Base-by-base conservation (phyloP, 768 basidiomycete genomes). In the Leucogyrophana mollusca region DNA sequence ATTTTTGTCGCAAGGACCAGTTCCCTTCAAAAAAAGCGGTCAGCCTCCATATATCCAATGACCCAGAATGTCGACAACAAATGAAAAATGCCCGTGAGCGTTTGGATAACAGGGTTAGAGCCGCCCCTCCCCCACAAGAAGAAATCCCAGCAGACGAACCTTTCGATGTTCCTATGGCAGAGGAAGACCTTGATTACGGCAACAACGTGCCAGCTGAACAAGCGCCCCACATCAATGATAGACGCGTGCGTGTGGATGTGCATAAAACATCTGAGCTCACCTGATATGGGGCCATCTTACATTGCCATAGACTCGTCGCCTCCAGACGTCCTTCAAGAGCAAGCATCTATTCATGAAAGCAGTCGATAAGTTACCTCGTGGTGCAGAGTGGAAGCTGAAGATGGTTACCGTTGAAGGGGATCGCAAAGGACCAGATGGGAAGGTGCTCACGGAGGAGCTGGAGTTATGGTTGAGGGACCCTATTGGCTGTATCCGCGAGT, bases 391-490 rank as follows among this genome's bases (percentile, higher is more conserved):
- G 56, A 40, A 38, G 5, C 50, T 45, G 16, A 48, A 54, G 33
- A 35, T 37, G 14, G 37, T 58, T n/a, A 50, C 7, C 2, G 39
- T 49, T 0, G 43, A 23, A 21, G 54, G 56, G 1, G 47, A 56
- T 21, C 18, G 23, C 33, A 3, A 25, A 9, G 48, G 40, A 18
- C 41, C 47, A 20, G 44, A 61, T 35, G 52, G 49, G 3, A 32
- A 55, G 18, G 13, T 6, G 7, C 18, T 22, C 16, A 39, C 11
- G 0, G 55, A 59, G 34, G 40, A 48, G 2, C 8, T 64, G 2
- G 58, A 64, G 40, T 30, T 62, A 3, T 64, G 58, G 58, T 21
- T 38, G 20, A 41, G 56, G 0, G 46, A 67, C 24, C 60, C 64
- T 0, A 45, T 65, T 2, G 64, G 61, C 2, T 59, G 57, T 42